Percentiles rank a stretch among this genome's conserved stretches.
phyloP scores from a whole-genome alignment of 257 asterid genomes.

The Nicotiana undulata region DNA sequence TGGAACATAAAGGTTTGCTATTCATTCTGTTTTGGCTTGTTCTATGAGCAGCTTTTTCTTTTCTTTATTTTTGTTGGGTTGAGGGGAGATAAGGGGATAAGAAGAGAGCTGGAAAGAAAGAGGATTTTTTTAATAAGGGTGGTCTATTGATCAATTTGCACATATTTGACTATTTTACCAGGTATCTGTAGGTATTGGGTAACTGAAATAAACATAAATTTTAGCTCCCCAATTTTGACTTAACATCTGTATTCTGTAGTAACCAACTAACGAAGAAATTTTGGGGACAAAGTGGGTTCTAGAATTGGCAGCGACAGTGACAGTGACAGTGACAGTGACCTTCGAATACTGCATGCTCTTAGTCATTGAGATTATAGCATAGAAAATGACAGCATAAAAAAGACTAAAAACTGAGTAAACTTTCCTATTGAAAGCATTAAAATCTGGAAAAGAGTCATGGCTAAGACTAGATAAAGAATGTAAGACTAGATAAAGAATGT shows the following conservation, averaged over 20 bases:
- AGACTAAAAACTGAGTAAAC: neutral
- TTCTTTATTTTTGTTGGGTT: neutral
- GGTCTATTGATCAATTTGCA: neutral
- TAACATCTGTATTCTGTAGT: neutral
- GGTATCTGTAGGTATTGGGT: neutral
- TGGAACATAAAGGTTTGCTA: neutral
- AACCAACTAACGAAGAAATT: neutral
- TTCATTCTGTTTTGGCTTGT: no score
- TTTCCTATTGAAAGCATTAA: neutral
- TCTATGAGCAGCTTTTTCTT: neutral
- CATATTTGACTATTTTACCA: neutral
- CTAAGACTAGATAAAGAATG: neutral
- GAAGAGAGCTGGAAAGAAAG: neutral
- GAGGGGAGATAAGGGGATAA: neutral
- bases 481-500: neutral
- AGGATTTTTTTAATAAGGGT: no score
- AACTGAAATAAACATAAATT: neutral
- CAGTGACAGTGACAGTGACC: neutral
- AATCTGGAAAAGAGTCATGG: neutral
- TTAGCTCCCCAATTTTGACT: neutral
- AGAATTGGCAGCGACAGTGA: neutral
- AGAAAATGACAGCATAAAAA: neutral
- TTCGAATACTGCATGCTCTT: neutral
- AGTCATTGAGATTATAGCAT: neutral
- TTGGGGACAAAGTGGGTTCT: neutral